A percentile compares a stretch with the other conserved stretches of the same genome.
Conservation (phyloP, 176 grass and related monocot species). For the Hordeum marinum region DNA sequence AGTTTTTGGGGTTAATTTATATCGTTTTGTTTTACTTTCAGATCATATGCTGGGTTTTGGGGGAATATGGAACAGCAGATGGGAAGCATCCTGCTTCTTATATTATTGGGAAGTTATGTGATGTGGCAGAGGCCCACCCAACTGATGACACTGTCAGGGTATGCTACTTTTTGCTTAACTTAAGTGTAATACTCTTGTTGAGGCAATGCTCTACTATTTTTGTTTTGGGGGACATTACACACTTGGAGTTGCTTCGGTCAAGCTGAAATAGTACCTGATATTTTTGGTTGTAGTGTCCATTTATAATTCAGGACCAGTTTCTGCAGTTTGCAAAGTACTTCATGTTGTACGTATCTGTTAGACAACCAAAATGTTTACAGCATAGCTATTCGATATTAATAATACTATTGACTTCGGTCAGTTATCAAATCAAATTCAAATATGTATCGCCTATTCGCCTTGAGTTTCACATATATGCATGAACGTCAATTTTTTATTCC, state of each 20-base stretch:
- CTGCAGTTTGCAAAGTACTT: not conserved
- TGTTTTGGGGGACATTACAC: not conserved
- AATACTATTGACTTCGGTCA: not conserved
- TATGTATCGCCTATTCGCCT: not conserved
- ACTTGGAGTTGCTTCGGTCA: conserved; percentile 4
- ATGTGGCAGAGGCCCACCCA: conserved; percentile 89
- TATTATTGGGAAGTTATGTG: conserved; percentile 93
- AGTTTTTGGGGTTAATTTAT: conserved; percentile 5
- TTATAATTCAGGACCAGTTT: not conserved
- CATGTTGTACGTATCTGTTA: not conserved
- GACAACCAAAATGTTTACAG: not conserved
- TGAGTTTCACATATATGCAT: not conserved
- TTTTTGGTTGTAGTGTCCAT: not conserved
- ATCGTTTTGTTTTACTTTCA: conserved; percentile 32
- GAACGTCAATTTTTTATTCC: not conserved
- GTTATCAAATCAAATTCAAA: not conserved
- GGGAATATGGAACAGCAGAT: conserved; percentile 92
- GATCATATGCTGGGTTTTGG: conserved; percentile 99
- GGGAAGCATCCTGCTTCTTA: conserved; percentile 87
- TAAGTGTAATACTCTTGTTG: not conserved
- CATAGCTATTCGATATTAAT: not conserved
- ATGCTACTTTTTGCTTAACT: not conserved
- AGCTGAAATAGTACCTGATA: not conserved
- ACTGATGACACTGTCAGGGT: conserved; percentile 98
- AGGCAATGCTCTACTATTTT: not conserved